Percentiles rank a stretch among this genome's conserved stretches.
Conservation (phyloP, 1,284 basidiomycete species). For the Vanrija sp. region DNA sequence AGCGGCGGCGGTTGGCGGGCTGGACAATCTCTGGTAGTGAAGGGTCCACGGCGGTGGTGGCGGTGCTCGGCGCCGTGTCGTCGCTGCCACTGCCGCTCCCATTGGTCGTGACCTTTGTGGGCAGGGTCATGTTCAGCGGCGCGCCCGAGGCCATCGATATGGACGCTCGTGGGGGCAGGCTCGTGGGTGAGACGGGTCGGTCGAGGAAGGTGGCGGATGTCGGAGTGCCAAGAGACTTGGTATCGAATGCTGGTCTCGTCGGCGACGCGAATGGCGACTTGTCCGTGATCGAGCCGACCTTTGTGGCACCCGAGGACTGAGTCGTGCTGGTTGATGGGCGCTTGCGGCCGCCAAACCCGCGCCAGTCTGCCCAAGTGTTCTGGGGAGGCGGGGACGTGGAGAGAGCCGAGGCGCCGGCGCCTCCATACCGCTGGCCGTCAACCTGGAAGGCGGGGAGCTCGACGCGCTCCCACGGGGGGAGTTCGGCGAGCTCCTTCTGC, state of each 20-base stretch:
- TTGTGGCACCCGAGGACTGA: background rate
- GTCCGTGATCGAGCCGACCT: constrained; percentile 4
- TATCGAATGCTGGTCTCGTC: background rate
- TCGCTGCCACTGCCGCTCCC: background rate
- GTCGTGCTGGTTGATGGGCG: constrained; percentile 18
- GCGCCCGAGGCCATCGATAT: background rate
- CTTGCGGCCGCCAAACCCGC: constrained; percentile 28
- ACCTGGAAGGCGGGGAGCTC: constrained; percentile 47
- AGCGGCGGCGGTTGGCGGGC: background rate
- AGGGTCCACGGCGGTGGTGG: background rate
- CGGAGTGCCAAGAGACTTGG: background rate
- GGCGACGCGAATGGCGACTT: background rate
- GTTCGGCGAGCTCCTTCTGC: constrained; percentile 11
- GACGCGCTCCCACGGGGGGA: constrained; percentile 48
- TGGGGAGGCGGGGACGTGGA: background rate
- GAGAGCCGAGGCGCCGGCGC: constrained; percentile 7
- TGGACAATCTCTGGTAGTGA: no score
- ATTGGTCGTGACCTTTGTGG: no score
- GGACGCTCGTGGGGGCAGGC: background rate
- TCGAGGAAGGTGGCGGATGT: background rate
- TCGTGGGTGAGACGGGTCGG: background rate
- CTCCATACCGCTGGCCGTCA: constrained; percentile 45
- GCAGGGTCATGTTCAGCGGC: no score
- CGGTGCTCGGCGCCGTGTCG: background rate
- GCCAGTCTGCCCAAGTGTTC: constrained; percentile 34